A percentile compares a stretch with the other conserved stretches of the same genome.
phyloP scores from a whole-genome alignment of 805 yeast genomes.

The Myxozyma neglecta region DNA sequence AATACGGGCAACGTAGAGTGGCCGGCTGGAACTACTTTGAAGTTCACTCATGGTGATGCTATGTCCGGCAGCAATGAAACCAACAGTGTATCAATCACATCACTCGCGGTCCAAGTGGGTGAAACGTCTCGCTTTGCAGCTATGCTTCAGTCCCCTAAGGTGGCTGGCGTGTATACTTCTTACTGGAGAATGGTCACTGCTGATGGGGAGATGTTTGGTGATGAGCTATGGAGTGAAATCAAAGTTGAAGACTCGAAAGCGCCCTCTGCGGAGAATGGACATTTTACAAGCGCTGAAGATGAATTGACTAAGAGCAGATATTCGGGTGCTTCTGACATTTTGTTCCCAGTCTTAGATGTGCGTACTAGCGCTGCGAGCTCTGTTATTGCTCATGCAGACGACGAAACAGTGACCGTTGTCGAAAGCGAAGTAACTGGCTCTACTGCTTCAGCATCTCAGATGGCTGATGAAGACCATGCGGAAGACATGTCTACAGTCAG shows the following conservation, averaged over 20 bases:
- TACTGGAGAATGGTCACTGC: slow-evolving; percentile 21
- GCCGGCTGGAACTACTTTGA: slow-evolving; percentile 24
- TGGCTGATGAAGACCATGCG: slow-evolving; percentile 9
- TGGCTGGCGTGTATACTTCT: slow-evolving; percentile 15
- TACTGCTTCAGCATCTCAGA: neutral
- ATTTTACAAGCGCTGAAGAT: slow-evolving; percentile 5
- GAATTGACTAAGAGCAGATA: slow-evolving; percentile 27
- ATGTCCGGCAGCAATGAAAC: slow-evolving; percentile 10
- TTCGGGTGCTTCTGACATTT: slow-evolving; percentile 25
- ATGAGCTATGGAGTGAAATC: slow-evolving; percentile 20
- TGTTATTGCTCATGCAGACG: slow-evolving; percentile 13
- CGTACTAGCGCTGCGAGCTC: slow-evolving; percentile 6
- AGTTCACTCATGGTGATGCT: slow-evolving; percentile 16
- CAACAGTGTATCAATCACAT: slow-evolving; percentile 11
- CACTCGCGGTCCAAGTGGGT: slow-evolving; percentile 18
- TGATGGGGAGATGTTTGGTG: slow-evolving; percentile 27
- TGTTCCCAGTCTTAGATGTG: slow-evolving; percentile 25
- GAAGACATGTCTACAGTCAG: neutral
- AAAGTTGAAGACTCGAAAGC: slow-evolving; percentile 6
- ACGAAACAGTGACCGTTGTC: slow-evolving; percentile 1
- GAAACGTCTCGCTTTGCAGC: slow-evolving; percentile 26
- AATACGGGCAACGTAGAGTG: slow-evolving; percentile 23
- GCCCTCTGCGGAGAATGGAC: neutral
- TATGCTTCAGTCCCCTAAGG: slow-evolving; percentile 21
- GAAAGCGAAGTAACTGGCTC: slow-evolving; percentile 5